Percentiles rank a stretch among this genome's conserved stretches.
These are phyloP conservation scores for Hericium erinaceus DNA, from an alignment of 768 basidiomycete genomes.

Conservation along the genomic window DNA sequence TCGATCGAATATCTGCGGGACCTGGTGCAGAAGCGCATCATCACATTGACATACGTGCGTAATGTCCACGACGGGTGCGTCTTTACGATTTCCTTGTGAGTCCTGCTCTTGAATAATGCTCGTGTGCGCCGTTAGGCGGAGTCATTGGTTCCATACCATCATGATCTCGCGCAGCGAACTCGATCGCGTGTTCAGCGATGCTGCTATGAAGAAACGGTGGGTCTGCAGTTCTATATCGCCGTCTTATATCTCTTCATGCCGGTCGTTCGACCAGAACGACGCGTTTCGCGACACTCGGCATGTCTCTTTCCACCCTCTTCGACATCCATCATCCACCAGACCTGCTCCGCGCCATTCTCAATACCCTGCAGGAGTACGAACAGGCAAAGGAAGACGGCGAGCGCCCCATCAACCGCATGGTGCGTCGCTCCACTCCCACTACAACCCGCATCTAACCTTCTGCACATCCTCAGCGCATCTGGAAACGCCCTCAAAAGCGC, in stretches of 20 bases:
- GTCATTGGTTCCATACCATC: slow-evolving; percentile 86
- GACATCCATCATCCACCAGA: slow-evolving; percentile 78
- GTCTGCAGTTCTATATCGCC: slow-evolving; percentile 11
- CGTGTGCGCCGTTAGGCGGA: slow-evolving; percentile 37
- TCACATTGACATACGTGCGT: slow-evolving; percentile 77
- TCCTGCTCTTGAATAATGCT: too few species aligned
- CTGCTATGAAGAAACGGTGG: slow-evolving; percentile 72
- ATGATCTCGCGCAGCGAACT: slow-evolving; percentile 67
- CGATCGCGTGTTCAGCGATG: slow-evolving; percentile 64
- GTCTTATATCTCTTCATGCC: neutral
- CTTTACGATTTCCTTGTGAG: neutral
- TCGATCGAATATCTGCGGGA: slow-evolving; percentile 74
- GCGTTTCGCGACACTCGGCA: slow-evolving; percentile 77
- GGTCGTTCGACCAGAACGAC: slow-evolving; percentile 43
- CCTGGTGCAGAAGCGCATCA: slow-evolving; percentile 73
- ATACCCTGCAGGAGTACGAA: slow-evolving; percentile 70
- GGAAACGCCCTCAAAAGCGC: slow-evolving; percentile 47
- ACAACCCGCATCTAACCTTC: slow-evolving; percentile 5
- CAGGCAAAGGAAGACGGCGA: slow-evolving; percentile 66
- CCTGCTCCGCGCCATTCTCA: slow-evolving; percentile 64
- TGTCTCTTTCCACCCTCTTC: slow-evolving; percentile 76
- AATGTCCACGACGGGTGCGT: slow-evolving; percentile 82
- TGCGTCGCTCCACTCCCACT: neutral
- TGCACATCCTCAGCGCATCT: slow-evolving; percentile 38
- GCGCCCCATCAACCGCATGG: slow-evolving; percentile 34